Base-by-base conservation (phyloP, 345 rosid genomes). In the Nephelium lappaceum region DNA sequence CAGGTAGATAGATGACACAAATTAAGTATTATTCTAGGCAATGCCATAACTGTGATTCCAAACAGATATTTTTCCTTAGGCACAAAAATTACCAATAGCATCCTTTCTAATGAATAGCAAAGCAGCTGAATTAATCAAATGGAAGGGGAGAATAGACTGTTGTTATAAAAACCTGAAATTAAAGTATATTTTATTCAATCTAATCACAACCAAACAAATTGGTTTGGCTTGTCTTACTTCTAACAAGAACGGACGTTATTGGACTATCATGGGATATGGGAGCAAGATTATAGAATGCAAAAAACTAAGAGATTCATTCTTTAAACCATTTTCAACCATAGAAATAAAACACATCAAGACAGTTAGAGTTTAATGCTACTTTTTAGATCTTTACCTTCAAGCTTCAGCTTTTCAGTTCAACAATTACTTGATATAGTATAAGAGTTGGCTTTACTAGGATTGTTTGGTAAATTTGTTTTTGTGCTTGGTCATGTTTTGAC, bases 1-100 rank as follows among this genome's bases (percentile, higher is more conserved):
- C 11, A 74, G 41, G 70, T 31, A 23, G 64, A 69, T 61, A 69
- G 18, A 15, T 24, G 14, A 69, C 3, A 27, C 58, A 47, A 69
- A 51, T 69, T 38, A 67, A 67, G 76, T 73, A 21, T 60, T 60
- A 60, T n/a, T 12, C 0, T 41, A 73, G 31, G 41, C 38, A 57
- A 62, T 39, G 61, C 60, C 11, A 47, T 21, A 67, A 55, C 23
- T 7, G 23, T 16, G 69, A 27, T 69, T 57, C 61, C 11, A 8
- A 55, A 55, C 5, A 16, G 25, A 9, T 19, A 19, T 42, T 57
- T 19, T 53, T 71, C 70, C 53, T 43, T 11, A 65, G 66, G 61
- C 61, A 60, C 47, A 58, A 76, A 18, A 43, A 61, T 24, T 49
- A 41, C 25, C 62, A 53, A 67, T 31, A 65, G 14, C 57, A 21